A percentile compares a stretch with the other conserved stretches of the same genome.
phyloP scores from a whole-genome alignment of 768 basidiomycete genomes.

The Amylocystis lapponica region DNA sequence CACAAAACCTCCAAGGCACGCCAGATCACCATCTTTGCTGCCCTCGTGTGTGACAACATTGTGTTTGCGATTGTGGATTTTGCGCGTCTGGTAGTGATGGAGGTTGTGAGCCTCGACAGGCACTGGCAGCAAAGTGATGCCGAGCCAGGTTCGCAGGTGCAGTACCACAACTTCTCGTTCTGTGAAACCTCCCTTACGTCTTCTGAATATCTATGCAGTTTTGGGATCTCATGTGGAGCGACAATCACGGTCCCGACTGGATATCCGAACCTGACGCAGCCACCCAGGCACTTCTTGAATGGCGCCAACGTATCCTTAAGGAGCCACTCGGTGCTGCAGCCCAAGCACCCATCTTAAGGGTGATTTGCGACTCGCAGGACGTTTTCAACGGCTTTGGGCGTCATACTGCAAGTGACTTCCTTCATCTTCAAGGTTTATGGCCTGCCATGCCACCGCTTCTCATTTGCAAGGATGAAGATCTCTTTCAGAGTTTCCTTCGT shows the following conservation, averaged over 20 bases:
- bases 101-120: neutral
- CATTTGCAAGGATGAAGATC: neutral
- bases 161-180: neutral
- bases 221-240: neutral
- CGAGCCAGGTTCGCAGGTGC: neutral
- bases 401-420: neutral
- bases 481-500: neutral
- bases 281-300: neutral
- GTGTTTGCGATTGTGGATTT: neutral
- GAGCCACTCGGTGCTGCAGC: neutral
- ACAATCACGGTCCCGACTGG: constrained; percentile 1
- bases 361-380: neutral
- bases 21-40: neutral
- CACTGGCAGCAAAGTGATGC: neutral
- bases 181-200: no score
- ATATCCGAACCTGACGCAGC: neutral
- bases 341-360: neutral
- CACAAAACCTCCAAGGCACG: neutral
- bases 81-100: neutral
- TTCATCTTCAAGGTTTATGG: neutral
- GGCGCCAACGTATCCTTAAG: neutral
- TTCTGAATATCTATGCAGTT: no score
- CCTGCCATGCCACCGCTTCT: neutral
- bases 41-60: neutral
- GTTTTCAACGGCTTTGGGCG: neutral